A percentile compares a stretch with the other conserved stretches of the same genome.
Evolutionary conservation across 495 filamentous ascomycete genomes (phyloP).

Genomic region (Staphylotrichum tortipilum): DNA sequence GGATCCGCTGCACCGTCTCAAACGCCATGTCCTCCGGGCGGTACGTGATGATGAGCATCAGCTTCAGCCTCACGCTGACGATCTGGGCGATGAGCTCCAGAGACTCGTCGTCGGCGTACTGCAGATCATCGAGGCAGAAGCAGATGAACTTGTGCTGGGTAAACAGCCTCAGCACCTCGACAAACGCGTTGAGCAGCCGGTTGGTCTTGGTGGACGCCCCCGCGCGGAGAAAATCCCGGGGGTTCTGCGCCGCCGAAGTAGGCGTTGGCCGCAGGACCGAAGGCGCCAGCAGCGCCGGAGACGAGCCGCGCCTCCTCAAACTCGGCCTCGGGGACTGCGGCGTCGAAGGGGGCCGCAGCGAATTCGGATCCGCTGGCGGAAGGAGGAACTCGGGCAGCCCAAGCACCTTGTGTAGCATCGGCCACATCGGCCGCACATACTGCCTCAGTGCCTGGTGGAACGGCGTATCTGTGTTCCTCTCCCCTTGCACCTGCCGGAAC

Average conservation of each 20-base stretch:
- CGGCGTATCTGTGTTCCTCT: conserved; percentile 72
- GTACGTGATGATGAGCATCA: conserved; percentile 66
- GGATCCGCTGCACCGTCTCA: conserved; percentile 37
- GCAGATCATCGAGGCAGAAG: conserved; percentile 76
- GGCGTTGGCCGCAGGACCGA: conserved; percentile 6
- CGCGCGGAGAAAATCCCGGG: conserved; percentile 61
- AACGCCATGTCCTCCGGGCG: conserved; percentile 45
- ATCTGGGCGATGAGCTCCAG: conserved; percentile 70
- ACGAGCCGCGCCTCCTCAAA: conserved; percentile 33
- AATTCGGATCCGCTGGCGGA: conserved; percentile 25
- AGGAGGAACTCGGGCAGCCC: conserved; percentile 71
- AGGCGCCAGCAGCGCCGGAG: conserved; percentile 27
- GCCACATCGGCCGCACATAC: conserved; percentile 70
- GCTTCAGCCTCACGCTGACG: conserved; percentile 60
- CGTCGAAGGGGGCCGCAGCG: conserved; percentile 14
- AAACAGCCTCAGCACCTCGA: conserved; percentile 74
- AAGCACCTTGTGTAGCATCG: conserved; percentile 63
- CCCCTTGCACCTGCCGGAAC: conserved; percentile 85
- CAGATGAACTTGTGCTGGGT: conserved; percentile 72
- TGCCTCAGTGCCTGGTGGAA: conserved; percentile 69
- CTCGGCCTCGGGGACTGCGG: conserved; percentile 15
- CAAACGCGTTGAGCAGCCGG: conserved; percentile 70
- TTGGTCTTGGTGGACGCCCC: conserved; percentile 65
- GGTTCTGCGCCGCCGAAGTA: conserved; percentile 38
- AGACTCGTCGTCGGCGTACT: conserved; percentile 80